Percentiles rank a stretch among this genome's conserved stretches.
These are phyloP conservation scores for Cyclotella baltica DNA, from an alignment of 108 stramenopile species.

Conservation along the genomic window DNA sequence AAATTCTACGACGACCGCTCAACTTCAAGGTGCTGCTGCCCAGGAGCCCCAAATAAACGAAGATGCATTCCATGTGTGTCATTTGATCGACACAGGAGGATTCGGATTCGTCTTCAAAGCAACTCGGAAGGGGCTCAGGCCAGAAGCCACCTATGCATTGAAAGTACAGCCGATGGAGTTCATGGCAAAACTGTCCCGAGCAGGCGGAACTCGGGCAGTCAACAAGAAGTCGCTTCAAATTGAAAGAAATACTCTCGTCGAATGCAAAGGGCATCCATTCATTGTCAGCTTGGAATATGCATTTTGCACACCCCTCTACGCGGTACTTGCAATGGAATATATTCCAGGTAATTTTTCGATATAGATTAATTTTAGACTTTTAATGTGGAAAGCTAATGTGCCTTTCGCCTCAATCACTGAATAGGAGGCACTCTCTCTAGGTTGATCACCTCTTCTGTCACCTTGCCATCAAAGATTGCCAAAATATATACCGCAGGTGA, in stretches of 20 bases:
- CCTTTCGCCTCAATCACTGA: not conserved
- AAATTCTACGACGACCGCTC: not conserved
- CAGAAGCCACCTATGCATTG: slow-evolving; percentile 28
- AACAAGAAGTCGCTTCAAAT: slow-evolving; percentile 23
- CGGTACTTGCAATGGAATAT: slow-evolving; percentile 40
- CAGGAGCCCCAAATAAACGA: not conserved
- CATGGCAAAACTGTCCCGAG: slow-evolving; percentile 13
- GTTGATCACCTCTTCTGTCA: slow-evolving; percentile 16
- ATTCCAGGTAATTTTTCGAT: slow-evolving; percentile 10
- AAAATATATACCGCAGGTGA: slow-evolving; percentile 35
- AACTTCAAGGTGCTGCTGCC: not conserved
- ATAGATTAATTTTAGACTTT: not conserved
- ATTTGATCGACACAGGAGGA: slow-evolving; percentile 37
- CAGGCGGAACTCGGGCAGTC: slow-evolving; percentile 17
- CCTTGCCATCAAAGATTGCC: slow-evolving; percentile 17
- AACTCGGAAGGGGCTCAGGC: slow-evolving; percentile 16
- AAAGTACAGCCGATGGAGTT: slow-evolving; percentile 47
- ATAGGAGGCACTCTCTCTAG: slow-evolving; percentile 37
- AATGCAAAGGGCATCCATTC: slow-evolving; percentile 42
- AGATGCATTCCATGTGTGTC: slow-evolving; percentile 8
- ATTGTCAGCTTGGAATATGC: slow-evolving; percentile 41
- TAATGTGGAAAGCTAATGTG: not conserved
- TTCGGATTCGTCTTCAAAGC: slow-evolving; percentile 43
- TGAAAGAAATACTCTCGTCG: slow-evolving; percentile 37
- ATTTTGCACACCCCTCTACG: slow-evolving; percentile 30